Base-by-base conservation (phyloP, 192 early-diverging fungal genomes). In the Bifiguratus adelaidae region DNA sequence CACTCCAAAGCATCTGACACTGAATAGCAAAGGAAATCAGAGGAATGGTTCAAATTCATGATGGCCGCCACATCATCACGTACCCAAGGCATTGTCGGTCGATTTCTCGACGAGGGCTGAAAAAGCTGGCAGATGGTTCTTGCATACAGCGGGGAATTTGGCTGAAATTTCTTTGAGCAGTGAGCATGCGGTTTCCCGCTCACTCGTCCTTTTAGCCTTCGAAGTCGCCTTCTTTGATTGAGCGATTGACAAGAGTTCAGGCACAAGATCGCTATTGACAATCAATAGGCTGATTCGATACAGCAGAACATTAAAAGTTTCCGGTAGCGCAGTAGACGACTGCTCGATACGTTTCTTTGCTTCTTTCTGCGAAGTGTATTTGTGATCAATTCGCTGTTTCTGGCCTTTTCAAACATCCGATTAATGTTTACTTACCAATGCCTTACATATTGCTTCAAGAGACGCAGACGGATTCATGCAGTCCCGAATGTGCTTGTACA, bases 191-290 rank as follows among this genome's bases (percentile, higher is more conserved):
- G n/a, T n/a, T n/a, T n/a, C n/a, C n/a, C n/a, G n/a, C n/a, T n/a
- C n/a, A n/a, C n/a, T n/a, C n/a, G n/a, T n/a, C n/a, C n/a, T n/a
- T n/a, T n/a, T n/a, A n/a, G n/a, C n/a, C n/a, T n/a, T n/a, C n/a
- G n/a, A n/a, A n/a, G n/a, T n/a, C n/a, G n/a, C n/a, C n/a, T n/a
- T n/a, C n/a, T n/a, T n/a, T n/a, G n/a, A n/a, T n/a, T n/a, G n/a
- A n/a, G n/a, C n/a, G n/a, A n/a, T n/a, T n/a, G n/a, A n/a, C n/a
- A n/a, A n/a, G n/a, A n/a, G n/a, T n/a, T n/a, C n/a, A n/a, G n/a
- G n/a, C n/a, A n/a, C n/a, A n/a, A n/a, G n/a, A n/a, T 71, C 76
- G 34, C 77, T 81, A 50, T 91, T 85, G 41, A 93, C 56, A 5
- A 90, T 63, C 6, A 78, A 81, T 29, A 92, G 56, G 7, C 79